Conservation (phyloP, 192 early-diverging fungal genomes). For the Entomortierella chlamydospora region DNA sequence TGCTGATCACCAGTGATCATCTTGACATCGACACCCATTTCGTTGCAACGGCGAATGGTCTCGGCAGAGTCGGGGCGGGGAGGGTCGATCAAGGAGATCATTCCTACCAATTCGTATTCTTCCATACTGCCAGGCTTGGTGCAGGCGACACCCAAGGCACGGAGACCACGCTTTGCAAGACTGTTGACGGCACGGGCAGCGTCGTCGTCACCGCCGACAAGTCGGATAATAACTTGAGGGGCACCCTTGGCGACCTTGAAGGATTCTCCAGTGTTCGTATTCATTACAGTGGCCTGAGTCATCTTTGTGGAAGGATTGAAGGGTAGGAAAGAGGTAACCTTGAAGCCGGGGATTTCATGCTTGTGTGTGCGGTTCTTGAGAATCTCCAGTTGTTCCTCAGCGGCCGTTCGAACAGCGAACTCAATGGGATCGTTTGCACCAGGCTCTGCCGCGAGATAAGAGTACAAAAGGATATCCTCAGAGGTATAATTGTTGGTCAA, state of each 20-base stretch:
- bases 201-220: slow-evolving; percentile 85
- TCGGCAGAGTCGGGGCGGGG: slow-evolving; percentile 90
- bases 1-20: slow-evolving; percentile 98
- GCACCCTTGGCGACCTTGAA: slow-evolving; percentile 96
- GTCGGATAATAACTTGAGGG: slow-evolving; percentile 89
- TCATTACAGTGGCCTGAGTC: slow-evolving; percentile 88
- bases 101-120: slow-evolving; percentile 86
- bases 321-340: slow-evolving; percentile 90
- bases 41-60: slow-evolving; percentile 87
- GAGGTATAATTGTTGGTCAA: slow-evolving; percentile 73
- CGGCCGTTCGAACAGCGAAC: slow-evolving; percentile 86
- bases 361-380: slow-evolving; percentile 65
- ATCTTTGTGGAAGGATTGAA: slow-evolving; percentile 96
- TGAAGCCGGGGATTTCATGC: slow-evolving; percentile 87
- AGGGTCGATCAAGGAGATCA: slow-evolving; percentile 93
- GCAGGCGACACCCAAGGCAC: slow-evolving; percentile 91
- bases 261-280: slow-evolving; percentile 80
- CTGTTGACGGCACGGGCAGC: slow-evolving; percentile 84
- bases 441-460: slow-evolving; percentile 89
- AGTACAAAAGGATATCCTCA: slow-evolving; percentile 85
- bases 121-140: slow-evolving; percentile 75
- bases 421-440: slow-evolving; percentile 95
- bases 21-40: slow-evolving; percentile 91
- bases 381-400: slow-evolving; percentile 78
- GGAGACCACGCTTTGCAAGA: slow-evolving; percentile 85